phyloP scores from a whole-genome alignment of 345 rosid genomes.

The Hirschfeldia incana region DNA sequence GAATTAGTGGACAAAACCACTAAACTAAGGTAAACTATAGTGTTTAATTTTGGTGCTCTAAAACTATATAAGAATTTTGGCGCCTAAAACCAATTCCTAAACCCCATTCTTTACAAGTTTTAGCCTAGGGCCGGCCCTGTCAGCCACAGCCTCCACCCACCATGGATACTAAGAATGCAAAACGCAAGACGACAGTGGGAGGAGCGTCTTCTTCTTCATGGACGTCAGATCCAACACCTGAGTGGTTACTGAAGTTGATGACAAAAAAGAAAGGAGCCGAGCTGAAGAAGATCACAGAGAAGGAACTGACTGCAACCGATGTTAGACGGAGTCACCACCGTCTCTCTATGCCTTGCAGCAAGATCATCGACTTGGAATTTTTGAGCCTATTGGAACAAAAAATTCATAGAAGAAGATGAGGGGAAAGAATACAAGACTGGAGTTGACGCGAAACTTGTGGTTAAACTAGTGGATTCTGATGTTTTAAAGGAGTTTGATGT shows the following conservation, averaged over 20 bases:
- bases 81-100: no score
- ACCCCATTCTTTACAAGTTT: no score
- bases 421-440: neutral
- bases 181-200: neutral
- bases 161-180: neutral
- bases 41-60: no score
- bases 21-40: no score
- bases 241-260: constrained; percentile 2
- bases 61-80: no score
- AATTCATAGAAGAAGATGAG: neutral
- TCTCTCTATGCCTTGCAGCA: constrained; percentile 8
- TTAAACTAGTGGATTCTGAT: neutral
- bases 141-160: neutral
- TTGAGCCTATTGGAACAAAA: neutral
- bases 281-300: neutral
- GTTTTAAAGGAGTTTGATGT: neutral
- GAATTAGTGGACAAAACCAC: no score
- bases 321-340: neutral
- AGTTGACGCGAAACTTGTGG: neutral
- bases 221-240: neutral
- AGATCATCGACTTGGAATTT: neutral
- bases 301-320: neutral
- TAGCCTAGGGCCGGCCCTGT: neutral
- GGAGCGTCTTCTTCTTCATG: neutral
- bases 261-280: neutral